Base-by-base conservation (phyloP, 208 protist genomes). In the Trypanosoma rangeli region DNA sequence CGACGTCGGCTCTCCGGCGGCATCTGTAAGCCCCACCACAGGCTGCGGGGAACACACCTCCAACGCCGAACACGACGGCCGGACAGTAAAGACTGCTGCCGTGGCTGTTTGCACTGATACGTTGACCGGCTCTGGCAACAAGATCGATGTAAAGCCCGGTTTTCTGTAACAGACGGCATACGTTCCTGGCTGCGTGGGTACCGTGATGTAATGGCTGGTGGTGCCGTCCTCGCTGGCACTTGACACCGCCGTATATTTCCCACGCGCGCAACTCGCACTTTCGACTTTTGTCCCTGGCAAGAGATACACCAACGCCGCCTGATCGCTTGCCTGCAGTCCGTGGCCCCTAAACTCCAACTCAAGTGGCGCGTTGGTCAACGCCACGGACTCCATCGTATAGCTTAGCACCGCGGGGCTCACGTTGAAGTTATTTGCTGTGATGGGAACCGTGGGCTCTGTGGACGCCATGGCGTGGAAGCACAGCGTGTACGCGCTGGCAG, bases 101-200 rank as follows among this genome's bases (percentile, higher is more conserved):
- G 68, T 70, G 22, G 79, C 91, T 26, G 76, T 85, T 50, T 79
- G 74, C 60, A 74, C 71, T 10, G 35, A 50, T 8, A 92, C 74
- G 28, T 18, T 70, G 0, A 95, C 69, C 52, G 39, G 28, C 22
- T 58, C 31, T 24, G 83, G 49, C 18, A 93, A 52, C 10, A 87
- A 67, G 13, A 83, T 53, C 31, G 80, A 62, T 12, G 61, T 42
- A 16, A 48, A 50, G 7, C 28, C 42, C 5, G 68, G 64, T 46
- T 67, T 26, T 24, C 62, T 73, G 67, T 84, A 93, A 77, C 91
- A 96, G 7, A 93, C 71, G 56, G 81, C 84, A 75, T 96, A 79
- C 2, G 46, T 28, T 1, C 91, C 91, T 29, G 70, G 52, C 22
- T 68, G 42, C 26, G 65, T 70, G 7, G 88, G 86, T 15, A 83